Evolutionary conservation across 2,329 filamentous ascomycete genomes (phyloP).

Genomic region (Aphanocladium album): DNA sequence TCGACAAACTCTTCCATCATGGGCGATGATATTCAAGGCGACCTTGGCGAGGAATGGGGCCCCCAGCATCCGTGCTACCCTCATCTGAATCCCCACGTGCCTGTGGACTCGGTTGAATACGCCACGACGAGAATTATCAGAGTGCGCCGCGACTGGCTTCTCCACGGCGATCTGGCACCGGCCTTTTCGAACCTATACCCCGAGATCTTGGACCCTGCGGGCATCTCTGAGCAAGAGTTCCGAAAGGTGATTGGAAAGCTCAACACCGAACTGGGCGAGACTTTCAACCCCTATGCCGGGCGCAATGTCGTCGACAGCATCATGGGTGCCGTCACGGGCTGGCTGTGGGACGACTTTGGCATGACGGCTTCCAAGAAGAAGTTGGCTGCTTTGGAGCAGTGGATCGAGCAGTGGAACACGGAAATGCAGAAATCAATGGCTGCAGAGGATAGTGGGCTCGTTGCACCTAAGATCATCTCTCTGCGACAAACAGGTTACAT

Average conservation of each 20-base stretch:
- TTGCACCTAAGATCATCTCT: slow-evolving; percentile 67
- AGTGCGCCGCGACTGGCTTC: slow-evolving; percentile 85
- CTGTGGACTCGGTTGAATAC: slow-evolving; percentile 68
- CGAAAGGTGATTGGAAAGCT: slow-evolving; percentile 74
- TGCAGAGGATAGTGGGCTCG: slow-evolving; percentile 41
- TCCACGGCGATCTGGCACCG: slow-evolving; percentile 82
- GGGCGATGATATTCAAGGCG: slow-evolving; percentile 59
- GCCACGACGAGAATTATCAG: slow-evolving; percentile 82
- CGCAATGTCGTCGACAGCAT: slow-evolving; percentile 76
- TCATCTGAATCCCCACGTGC: slow-evolving; percentile 87
- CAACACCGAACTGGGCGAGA: slow-evolving; percentile 69
- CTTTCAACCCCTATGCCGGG: slow-evolving; percentile 72
- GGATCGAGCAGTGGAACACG: slow-evolving; percentile 82
- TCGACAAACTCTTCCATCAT: slow-evolving; percentile 57
- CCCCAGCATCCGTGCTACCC: slow-evolving; percentile 92
- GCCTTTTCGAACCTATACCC: slow-evolving; percentile 95
- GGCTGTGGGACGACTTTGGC: slow-evolving; percentile 91
- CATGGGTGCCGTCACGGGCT: slow-evolving; percentile 79
- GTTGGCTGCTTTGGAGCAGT: slow-evolving; percentile 66
- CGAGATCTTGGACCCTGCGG: slow-evolving; percentile 82
- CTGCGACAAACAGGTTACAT: slow-evolving; percentile 82
- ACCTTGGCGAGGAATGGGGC: slow-evolving; percentile 79
- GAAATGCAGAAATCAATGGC: slow-evolving; percentile 56
- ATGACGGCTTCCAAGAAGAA: slow-evolving; percentile 69
- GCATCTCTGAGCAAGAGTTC: slow-evolving; percentile 82